Evolutionary conservation across 768 basidiomycete genomes (phyloP).

Genomic region (Amanita phalloides): DNA sequence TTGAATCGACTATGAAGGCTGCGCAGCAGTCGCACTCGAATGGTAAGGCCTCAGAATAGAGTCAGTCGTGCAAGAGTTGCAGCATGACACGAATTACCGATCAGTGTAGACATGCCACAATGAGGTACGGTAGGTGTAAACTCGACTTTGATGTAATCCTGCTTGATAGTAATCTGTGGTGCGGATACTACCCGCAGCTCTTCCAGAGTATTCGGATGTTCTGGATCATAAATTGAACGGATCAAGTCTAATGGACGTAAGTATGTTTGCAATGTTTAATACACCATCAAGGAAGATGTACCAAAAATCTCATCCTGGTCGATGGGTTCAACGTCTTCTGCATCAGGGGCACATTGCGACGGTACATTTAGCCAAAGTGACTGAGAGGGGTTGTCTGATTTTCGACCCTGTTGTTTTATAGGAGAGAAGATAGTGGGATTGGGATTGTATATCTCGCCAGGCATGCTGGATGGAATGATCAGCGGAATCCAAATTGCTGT

Average conservation of each 20-base stretch:
- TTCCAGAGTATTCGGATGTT: constrained; percentile 89
- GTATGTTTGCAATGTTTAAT: background rate
- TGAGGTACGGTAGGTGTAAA: constrained; percentile 98
- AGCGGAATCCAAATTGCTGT: background rate
- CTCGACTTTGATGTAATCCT: constrained; percentile 73
- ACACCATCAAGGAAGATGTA: constrained; percentile 19
- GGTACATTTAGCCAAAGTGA: constrained; percentile 56
- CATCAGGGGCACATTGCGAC: constrained; percentile 32
- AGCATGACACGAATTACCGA: constrained; percentile 43
- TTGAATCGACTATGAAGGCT: constrained; percentile 90
- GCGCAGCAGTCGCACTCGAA: constrained; percentile 82
- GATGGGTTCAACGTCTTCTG: constrained; percentile 57
- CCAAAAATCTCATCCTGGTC: constrained; percentile 93
- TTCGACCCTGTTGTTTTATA: constrained; percentile 33
- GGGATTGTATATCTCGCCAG: constrained; percentile 67
- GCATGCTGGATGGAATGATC: background rate
- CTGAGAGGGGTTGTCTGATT: constrained; percentile 27
- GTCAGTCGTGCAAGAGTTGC: constrained; percentile 4
- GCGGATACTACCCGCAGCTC: constrained; percentile 92
- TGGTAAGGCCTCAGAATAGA: constrained; percentile 64
- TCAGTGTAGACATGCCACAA: constrained; percentile 94
- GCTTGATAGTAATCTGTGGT: constrained; percentile 55
- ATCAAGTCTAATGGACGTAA: constrained; percentile 63
- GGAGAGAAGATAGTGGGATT: constrained; percentile 78
- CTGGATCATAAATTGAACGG: constrained; percentile 87